Conservation (phyloP, 768 basidiomycete species). For the Imleria badia region DNA sequence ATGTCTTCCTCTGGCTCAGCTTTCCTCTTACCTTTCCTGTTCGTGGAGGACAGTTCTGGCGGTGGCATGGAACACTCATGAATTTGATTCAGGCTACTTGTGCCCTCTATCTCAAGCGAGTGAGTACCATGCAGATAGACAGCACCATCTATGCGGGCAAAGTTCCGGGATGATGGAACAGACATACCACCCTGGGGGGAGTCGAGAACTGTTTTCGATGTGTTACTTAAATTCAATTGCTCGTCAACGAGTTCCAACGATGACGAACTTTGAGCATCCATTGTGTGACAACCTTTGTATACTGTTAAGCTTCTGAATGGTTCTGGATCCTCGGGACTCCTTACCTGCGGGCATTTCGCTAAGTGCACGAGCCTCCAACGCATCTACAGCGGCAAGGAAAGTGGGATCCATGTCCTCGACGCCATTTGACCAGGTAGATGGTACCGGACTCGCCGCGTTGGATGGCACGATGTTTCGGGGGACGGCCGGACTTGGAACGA, state of each 20-base stretch:
- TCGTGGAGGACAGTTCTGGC: constrained; percentile 9
- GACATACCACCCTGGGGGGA: constrained; percentile 21
- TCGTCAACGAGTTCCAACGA: neutral
- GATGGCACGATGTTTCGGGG: neutral
- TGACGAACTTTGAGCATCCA: constrained; percentile 8
- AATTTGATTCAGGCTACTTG: neutral
- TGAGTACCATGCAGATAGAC: constrained; percentile 8
- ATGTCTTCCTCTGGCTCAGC: constrained; percentile 25
- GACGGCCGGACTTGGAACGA: neutral
- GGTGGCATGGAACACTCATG: constrained; percentile 4
- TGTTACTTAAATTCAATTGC: neutral
- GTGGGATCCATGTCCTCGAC: constrained; percentile 22
- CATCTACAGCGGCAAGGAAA: constrained; percentile 43
- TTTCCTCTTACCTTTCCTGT: constrained; percentile 48
- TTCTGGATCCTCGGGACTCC: neutral
- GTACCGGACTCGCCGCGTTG: constrained; percentile 11
- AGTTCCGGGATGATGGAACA: neutral
- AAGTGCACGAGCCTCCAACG: constrained; percentile 40
- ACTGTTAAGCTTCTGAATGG: neutral
- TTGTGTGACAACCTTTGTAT: constrained; percentile 8
- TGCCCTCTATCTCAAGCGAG: neutral
- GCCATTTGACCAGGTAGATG: constrained; percentile 2
- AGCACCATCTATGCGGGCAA: neutral
- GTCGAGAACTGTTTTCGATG: neutral
- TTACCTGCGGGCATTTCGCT: constrained; percentile 9